These are phyloP conservation scores for Camillea tinctor DNA, from an alignment of 2,329 filamentous ascomycete species.

Conservation along the genomic window DNA sequence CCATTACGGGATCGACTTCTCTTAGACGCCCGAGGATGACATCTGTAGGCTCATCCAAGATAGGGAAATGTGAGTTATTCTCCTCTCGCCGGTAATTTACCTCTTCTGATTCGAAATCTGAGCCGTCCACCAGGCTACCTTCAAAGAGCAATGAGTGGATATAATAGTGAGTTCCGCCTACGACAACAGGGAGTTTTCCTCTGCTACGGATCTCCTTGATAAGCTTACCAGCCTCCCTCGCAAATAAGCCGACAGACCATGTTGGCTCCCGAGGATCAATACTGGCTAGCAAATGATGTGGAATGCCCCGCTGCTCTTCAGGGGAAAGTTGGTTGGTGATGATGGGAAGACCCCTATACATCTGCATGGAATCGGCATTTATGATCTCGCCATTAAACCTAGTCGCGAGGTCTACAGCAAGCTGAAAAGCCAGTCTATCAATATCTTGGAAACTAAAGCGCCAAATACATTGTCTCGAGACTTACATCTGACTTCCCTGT, in stretches of 20 bases:
- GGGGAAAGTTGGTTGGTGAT: slow-evolving; percentile 90
- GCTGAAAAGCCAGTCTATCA: slow-evolving; percentile 47
- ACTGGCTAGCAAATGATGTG: slow-evolving; percentile 83
- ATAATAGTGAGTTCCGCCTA: slow-evolving; percentile 96
- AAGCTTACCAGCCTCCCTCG: slow-evolving; percentile 62
- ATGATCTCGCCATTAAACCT: slow-evolving; percentile 90
- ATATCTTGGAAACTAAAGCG: neutral
- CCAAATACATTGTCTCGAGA: slow-evolving; percentile 12
- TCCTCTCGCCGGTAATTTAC: slow-evolving; percentile 31
- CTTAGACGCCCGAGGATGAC: slow-evolving; percentile 69
- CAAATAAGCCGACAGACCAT: slow-evolving; percentile 81
- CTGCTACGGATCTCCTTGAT: slow-evolving; percentile 77
- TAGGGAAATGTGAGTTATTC: slow-evolving; percentile 56
- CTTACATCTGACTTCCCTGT: slow-evolving; percentile 61
- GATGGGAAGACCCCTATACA: slow-evolving; percentile 87
- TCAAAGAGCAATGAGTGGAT: slow-evolving; percentile 84
- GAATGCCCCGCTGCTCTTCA: slow-evolving; percentile 74
- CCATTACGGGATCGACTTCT: slow-evolving; percentile 87
- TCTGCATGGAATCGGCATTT: slow-evolving; percentile 97
- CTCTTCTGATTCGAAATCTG: slow-evolving; percentile 35
- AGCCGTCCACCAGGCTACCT: slow-evolving; percentile 56
- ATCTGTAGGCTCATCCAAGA: slow-evolving; percentile 70
- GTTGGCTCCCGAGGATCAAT: slow-evolving; percentile 74
- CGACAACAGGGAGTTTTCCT: slow-evolving; percentile 82
- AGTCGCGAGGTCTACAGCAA: slow-evolving; percentile 83